Evolutionary conservation across 441 rosid species (phyloP).

Genomic region (Rhodomyrtus psidioides): DNA sequence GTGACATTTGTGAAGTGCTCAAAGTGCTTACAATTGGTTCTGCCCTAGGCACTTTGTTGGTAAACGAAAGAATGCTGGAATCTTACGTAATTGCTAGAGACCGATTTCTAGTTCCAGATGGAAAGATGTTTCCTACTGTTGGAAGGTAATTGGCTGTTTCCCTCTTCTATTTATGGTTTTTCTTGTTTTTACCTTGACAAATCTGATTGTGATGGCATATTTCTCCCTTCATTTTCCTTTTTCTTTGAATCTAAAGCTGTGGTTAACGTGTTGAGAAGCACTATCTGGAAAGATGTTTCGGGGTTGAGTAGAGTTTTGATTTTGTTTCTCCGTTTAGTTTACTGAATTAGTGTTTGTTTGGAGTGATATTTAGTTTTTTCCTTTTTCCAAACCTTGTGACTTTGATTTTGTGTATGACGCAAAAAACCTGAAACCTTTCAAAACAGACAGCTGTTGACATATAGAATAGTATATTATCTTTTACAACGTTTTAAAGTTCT

Average conservation of each 20-base stretch:
- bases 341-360: not conserved
- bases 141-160: constrained; percentile 53
- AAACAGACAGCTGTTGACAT: not conserved
- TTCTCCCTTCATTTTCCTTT: not conserved
- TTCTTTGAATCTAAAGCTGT: not conserved
- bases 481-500: not conserved
- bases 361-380: not conserved
- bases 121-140: constrained; percentile 84
- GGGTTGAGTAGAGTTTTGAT: not conserved
- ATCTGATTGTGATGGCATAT: not conserved
- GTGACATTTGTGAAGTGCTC: not conserved
- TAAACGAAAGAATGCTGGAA: constrained; percentile 95
- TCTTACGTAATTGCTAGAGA: constrained; percentile 96
- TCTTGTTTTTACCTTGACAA: not conserved
- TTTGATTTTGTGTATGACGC: not conserved
- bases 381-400: not conserved
- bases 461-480: not conserved
- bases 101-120: constrained; percentile 68
- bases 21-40: not conserved
- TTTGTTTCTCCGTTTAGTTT: not conserved
- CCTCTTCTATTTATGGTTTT: not conserved
- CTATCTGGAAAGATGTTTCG: not conserved
- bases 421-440: not conserved
- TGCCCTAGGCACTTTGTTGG: constrained; percentile 67
- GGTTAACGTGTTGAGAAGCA: not conserved